Percentiles rank a stretch among this genome's conserved stretches.
Conservation (phyloP, 352 stramenopile genomes). For the Aphanomyces stellatus region DNA sequence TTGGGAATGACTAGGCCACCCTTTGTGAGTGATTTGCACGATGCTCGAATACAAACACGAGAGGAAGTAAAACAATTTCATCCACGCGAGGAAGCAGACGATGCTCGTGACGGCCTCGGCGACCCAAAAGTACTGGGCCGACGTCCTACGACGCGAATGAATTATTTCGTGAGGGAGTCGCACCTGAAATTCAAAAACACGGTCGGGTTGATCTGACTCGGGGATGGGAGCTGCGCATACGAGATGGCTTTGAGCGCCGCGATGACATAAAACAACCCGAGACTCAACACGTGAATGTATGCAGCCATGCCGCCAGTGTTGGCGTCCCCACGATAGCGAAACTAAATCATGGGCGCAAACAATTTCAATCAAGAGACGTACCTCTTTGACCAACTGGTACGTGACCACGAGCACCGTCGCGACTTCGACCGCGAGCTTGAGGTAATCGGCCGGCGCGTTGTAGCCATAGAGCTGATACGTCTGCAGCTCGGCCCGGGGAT, state of each 20-base stretch:
- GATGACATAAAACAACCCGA: constrained; percentile 12
- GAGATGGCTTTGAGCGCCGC: neutral
- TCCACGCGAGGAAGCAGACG: constrained; percentile 12
- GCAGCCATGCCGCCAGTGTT: no score
- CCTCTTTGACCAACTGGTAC: neutral
- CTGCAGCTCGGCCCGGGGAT: neutral
- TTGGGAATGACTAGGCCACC: constrained; percentile 9
- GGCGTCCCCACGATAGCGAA: no score
- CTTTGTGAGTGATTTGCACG: neutral
- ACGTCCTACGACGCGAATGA: neutral
- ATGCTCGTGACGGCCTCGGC: neutral
- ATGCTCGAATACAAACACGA: neutral
- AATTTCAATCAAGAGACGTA: neutral
- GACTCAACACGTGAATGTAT: neutral
- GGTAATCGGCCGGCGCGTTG: neutral
- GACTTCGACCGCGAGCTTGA: neutral
- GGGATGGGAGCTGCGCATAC: neutral
- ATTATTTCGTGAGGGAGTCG: neutral
- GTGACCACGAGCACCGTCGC: neutral
- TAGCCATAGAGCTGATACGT: constrained; percentile 8
- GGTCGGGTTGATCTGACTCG: neutral
- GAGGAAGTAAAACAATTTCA: constrained; percentile 16
- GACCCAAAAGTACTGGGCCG: neutral
- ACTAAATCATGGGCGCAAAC: no score
- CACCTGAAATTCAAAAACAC: constrained; percentile 11